Evolutionary conservation across 352 stramenopile genomes (phyloP), one percentile per base, ranked within the genome.

Genomic region (Globisporangium radiosum): DNA sequence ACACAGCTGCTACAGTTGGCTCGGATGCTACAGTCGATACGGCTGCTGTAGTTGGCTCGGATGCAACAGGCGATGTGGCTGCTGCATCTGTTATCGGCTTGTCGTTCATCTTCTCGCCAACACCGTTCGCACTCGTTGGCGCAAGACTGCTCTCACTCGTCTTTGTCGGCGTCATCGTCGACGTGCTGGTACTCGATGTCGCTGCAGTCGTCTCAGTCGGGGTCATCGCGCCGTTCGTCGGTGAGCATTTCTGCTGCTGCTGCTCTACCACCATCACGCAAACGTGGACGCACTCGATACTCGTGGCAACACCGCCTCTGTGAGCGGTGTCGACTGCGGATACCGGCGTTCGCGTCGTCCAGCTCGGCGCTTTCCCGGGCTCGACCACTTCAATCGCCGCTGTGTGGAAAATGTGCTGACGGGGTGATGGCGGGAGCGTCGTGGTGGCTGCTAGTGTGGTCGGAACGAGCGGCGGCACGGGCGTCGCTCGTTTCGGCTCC

Each of bases 241-340:
- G 53, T 17, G 66, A 66, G 43, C 56, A 69, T 55, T 76, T 68
- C 40, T 77, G 72, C 37, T 57, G 47, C 47, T 72, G 66, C 50
- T 83, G 59, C 53, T 87, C 75, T 9, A 85, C 70, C 73, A 83
- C 86, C 73, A 88, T 83, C 52, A 88, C 76, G 56, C 78, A 88
- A 40, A 88, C 71, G 59, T 70, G 71, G 25, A 85, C 69, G 52
- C 74, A 75, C 47, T 72, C 63, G 36, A 75, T 44, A 42, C 52
- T 60, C 33, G 33, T 54, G 15, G 33, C 45, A 45, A 39, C 43
- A 52, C 47, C 19, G 56, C 54, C 61, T 49, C 74, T 59, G 25
- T 62, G 63, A 66, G 63, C 66, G 64, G 72, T 59, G 25, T 63
- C 65, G 17, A 58, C 49, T 43, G 53, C 7, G n/a, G 56, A 64